These are phyloP conservation scores for Protomyces inundatus DNA, from an alignment of 1,139 yeast genomes.

Conservation along the genomic window DNA sequence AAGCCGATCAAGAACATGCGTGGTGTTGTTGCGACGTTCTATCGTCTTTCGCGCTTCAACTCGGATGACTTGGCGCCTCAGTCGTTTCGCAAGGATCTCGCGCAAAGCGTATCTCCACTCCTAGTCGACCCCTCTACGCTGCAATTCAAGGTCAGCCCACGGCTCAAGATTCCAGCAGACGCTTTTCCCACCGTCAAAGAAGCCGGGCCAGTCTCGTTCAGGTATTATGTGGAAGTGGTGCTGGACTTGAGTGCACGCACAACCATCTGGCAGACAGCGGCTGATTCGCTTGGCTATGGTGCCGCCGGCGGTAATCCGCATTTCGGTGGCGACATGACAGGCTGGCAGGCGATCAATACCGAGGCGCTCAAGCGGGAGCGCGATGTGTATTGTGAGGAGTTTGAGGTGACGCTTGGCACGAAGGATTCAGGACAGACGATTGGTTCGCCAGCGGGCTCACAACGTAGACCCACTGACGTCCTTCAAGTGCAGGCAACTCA, in stretches of 20 bases:
- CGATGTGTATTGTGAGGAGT: constrained; percentile 12
- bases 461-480: background rate
- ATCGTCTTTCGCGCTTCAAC: constrained; percentile 72
- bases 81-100: constrained; percentile 72
- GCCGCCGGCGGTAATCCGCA: background rate
- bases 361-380: constrained; percentile 16
- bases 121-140: constrained; percentile 65
- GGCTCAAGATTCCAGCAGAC: constrained; percentile 72
- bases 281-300: background rate
- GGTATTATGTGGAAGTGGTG: constrained; percentile 76
- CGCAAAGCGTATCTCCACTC: constrained; percentile 73
- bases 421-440: background rate
- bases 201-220: constrained; percentile 65
- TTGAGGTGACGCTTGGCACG: constrained; percentile 23
- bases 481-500: background rate
- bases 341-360: constrained; percentile 4
- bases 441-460: background rate
- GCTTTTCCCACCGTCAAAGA: constrained; percentile 79
- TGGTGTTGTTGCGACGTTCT: constrained; percentile 74
- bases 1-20: constrained; percentile 65
- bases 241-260: constrained; percentile 56
- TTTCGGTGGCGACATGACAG: background rate
- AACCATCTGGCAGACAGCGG: constrained; percentile 1
- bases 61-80: constrained; percentile 54
- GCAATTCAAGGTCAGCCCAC: constrained; percentile 55